Conservation (phyloP, 1,139 yeast species). For the Kurtzmaniella quercitrusa region DNA sequence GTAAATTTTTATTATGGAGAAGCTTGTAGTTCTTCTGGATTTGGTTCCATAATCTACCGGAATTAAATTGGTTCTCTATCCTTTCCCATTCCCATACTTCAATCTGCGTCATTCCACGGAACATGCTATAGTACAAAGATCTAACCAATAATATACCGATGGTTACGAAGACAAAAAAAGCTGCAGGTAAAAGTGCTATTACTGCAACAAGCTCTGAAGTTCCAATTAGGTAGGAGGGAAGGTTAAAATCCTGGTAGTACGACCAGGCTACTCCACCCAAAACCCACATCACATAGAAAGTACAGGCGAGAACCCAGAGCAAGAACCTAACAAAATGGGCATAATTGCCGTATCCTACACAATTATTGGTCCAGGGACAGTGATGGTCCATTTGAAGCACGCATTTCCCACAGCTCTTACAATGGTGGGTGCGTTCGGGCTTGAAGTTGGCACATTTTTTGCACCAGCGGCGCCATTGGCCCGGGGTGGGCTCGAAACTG, state of each 20-base stretch:
- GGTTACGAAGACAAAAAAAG: slow-evolving; percentile 55
- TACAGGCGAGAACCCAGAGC: slow-evolving; percentile 58
- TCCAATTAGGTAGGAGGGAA: slow-evolving; percentile 58
- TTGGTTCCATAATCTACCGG: slow-evolving; percentile 49
- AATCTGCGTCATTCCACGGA: slow-evolving; percentile 83
- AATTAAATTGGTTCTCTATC: slow-evolving; percentile 57
- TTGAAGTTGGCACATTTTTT: slow-evolving; percentile 79
- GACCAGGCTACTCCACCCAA: slow-evolving; percentile 36
- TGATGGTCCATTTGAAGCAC: slow-evolving; percentile 83
- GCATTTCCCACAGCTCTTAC: slow-evolving; percentile 69
- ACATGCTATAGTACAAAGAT: slow-evolving; percentile 50
- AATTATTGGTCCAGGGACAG: slow-evolving; percentile 94
- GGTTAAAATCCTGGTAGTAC: slow-evolving; percentile 49
- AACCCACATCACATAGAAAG: slow-evolving; percentile 45
- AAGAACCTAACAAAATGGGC: slow-evolving; percentile 84
- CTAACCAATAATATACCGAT: slow-evolving; percentile 58
- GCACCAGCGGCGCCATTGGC: slow-evolving; percentile 40
- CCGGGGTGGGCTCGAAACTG: slow-evolving; percentile 21
- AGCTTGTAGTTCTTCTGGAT: slow-evolving; percentile 42
- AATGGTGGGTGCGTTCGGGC: slow-evolving; percentile 93
- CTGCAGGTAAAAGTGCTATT: slow-evolving; percentile 51
- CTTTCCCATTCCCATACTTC: slow-evolving; percentile 93
- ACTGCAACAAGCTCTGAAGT: slow-evolving; percentile 53
- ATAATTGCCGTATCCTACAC: slow-evolving; percentile 77
- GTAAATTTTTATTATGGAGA: slow-evolving; percentile 42